Conservation (phyloP, 108 stramenopile species). For the Aurantiochytrium sp. region DNA sequence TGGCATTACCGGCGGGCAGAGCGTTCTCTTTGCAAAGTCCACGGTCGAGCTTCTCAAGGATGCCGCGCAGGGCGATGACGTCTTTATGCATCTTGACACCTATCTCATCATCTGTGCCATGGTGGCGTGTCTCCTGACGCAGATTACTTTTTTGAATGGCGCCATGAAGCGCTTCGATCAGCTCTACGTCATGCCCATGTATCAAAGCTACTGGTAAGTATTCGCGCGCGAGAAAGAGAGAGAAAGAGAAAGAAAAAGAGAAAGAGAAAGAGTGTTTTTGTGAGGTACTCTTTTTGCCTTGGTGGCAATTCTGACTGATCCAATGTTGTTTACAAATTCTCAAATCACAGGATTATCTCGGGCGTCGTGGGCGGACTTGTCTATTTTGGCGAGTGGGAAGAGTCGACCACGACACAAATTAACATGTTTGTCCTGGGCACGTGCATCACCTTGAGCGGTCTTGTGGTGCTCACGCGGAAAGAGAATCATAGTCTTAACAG, state of each 20-base stretch:
- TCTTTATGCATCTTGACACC: constrained; percentile 10
- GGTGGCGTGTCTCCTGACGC: constrained; percentile 27
- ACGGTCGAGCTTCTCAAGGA: constrained; percentile 43
- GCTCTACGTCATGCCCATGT: constrained; percentile 41
- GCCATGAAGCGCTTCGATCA: constrained; percentile 42
- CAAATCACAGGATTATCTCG: not conserved
- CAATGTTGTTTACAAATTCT: not conserved
- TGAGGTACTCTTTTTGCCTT: no score
- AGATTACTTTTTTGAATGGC: constrained; percentile 39
- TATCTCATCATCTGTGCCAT: constrained; percentile 28
- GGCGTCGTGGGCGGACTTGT: not conserved
- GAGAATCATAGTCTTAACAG: not conserved
- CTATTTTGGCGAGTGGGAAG: constrained; percentile 12
- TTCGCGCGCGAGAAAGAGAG: not conserved
- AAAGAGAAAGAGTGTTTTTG: no score
- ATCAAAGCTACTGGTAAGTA: constrained; percentile 34
- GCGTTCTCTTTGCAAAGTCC: constrained; percentile 38
- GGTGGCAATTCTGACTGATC: not conserved
- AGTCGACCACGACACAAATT: not conserved
- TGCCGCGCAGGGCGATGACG: constrained; percentile 26
- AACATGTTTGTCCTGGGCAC: constrained; percentile 7
- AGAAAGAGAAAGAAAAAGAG: no score
- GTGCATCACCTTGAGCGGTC: not conserved
- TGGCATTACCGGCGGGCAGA: constrained; percentile 43
- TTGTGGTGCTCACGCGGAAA: not conserved